These are phyloP conservation scores for Alnus glutinosa DNA, from an alignment of 306 rosid species.

Conservation along the genomic window DNA sequence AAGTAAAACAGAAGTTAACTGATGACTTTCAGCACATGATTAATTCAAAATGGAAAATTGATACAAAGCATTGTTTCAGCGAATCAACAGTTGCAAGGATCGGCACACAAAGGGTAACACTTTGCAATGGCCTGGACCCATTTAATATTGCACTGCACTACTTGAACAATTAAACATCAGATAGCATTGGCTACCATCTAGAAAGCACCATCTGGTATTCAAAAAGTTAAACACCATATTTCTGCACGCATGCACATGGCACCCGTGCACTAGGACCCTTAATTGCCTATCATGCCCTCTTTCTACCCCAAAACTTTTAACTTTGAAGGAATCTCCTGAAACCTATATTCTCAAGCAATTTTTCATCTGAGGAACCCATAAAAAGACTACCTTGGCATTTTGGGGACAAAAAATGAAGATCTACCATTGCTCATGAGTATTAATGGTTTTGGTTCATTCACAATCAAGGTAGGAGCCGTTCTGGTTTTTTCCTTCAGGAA, in stretches of 20 bases:
- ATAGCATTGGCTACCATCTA: conserved; percentile 9
- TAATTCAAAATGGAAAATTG: neutral
- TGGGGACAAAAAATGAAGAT: no score
- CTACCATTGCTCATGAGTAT: no score
- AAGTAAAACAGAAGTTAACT: neutral
- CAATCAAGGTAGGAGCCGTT: neutral
- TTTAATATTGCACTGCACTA: neutral
- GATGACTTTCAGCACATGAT: neutral
- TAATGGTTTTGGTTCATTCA: neutral
- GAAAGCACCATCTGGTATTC: neutral
- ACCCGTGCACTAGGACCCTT: neutral
- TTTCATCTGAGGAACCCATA: neutral
- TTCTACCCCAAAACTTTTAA: neutral
- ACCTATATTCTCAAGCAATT: neutral
- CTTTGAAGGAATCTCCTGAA: neutral
- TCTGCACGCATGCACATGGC: neutral
- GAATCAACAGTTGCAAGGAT: neutral
- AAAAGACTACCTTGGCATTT: no score
- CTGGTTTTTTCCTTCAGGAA: neutral
- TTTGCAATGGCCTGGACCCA: neutral
- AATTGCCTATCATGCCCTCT: neutral
- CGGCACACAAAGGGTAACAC: neutral
- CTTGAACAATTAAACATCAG: conserved; percentile 1
- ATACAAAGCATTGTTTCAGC: neutral
- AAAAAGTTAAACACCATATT: conserved; percentile 1